Percentiles rank a stretch among this genome's conserved stretches.
These are phyloP conservation scores for Scenedesmus sp. DNA, from an alignment of 163 green algal species.

Conservation along the genomic window DNA sequence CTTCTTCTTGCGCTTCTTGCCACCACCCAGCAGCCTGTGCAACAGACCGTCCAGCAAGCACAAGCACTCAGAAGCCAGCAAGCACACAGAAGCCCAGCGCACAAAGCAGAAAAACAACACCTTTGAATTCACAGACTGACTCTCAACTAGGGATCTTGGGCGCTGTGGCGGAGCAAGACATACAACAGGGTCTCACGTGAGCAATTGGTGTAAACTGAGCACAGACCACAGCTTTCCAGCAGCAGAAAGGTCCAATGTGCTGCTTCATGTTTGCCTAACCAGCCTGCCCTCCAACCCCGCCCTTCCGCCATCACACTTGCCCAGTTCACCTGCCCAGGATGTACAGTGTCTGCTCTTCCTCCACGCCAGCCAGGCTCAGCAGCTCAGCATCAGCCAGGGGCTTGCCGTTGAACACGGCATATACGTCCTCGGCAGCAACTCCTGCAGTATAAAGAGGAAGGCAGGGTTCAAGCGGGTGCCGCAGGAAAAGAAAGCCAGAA, in stretches of 20 bases:
- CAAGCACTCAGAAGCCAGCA: no score
- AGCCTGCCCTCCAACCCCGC: no score
- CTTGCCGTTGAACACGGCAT: constrained; percentile 88
- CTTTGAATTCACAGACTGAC: no score
- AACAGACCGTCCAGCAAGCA: no score
- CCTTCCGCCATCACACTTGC: no score
- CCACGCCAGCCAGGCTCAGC: constrained; percentile 67
- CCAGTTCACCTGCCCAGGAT: constrained; percentile 65
- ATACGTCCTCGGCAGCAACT: constrained; percentile 77
- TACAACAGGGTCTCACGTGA: no score
- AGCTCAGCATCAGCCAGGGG: constrained; percentile 80
- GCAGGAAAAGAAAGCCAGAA: no score
- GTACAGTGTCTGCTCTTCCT: constrained; percentile 72
- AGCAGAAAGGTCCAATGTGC: no score
- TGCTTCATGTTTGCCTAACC: background rate
- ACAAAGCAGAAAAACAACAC: constrained; percentile 81
- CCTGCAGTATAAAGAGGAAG: constrained; percentile 61
- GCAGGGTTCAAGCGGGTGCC: background rate
- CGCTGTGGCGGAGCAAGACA: no score
- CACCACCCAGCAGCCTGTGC: constrained; percentile 92
- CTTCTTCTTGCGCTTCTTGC: constrained; percentile 99
- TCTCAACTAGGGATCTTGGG: no score
- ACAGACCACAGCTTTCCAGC: no score
- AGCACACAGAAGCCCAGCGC: constrained; percentile 65
- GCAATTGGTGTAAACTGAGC: no score